These are phyloP conservation scores for Solanum raphanifolium DNA, from an alignment of 257 asterid species.

Conservation along the genomic window DNA sequence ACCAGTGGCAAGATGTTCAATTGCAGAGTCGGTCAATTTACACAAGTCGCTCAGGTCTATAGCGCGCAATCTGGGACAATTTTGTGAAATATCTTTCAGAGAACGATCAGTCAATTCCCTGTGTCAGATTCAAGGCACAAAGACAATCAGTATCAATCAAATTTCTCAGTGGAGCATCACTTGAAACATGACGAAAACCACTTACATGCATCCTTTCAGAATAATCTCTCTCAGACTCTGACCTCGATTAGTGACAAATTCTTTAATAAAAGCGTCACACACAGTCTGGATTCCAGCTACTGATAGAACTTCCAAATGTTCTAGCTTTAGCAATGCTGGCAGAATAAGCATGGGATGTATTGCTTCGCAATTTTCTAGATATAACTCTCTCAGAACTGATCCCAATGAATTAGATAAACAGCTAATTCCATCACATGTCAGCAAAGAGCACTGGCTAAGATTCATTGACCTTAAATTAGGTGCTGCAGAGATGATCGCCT, in stretches of 20 bases:
- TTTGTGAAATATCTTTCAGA: constrained; percentile 45
- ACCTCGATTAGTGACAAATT: constrained; percentile 39
- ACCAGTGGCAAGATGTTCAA: constrained; percentile 82
- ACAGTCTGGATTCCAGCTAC: constrained; percentile 60
- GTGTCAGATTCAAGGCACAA: constrained; percentile 10
- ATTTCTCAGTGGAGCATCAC: not conserved
- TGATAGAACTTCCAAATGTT: constrained; percentile 77
- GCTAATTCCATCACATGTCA: constrained; percentile 64
- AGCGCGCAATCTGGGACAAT: constrained; percentile 46
- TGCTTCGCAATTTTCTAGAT: constrained; percentile 57
- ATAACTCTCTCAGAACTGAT: constrained; percentile 62
- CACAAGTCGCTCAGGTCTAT: constrained; percentile 54
- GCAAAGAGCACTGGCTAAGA: constrained; percentile 75
- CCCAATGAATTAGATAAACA: constrained; percentile 45
- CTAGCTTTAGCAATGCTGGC: constrained; percentile 54
- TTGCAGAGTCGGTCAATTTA: constrained; percentile 69
- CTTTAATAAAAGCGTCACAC: constrained; percentile 51
- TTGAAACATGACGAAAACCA: not conserved
- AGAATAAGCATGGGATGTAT: constrained; percentile 65
- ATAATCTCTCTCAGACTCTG: constrained; percentile 71
- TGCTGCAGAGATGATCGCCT: constrained; percentile 56
- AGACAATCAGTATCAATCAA: not conserved
- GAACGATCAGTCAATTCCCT: constrained; percentile 73
- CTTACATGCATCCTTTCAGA: constrained; percentile 70
- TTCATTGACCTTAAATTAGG: constrained; percentile 75